A percentile compares a stretch with the other conserved stretches of the same genome.
These are phyloP conservation scores for Mastigamoeba balamuthi DNA, from an alignment of 78 protist genomes.

Conservation along the genomic window DNA sequence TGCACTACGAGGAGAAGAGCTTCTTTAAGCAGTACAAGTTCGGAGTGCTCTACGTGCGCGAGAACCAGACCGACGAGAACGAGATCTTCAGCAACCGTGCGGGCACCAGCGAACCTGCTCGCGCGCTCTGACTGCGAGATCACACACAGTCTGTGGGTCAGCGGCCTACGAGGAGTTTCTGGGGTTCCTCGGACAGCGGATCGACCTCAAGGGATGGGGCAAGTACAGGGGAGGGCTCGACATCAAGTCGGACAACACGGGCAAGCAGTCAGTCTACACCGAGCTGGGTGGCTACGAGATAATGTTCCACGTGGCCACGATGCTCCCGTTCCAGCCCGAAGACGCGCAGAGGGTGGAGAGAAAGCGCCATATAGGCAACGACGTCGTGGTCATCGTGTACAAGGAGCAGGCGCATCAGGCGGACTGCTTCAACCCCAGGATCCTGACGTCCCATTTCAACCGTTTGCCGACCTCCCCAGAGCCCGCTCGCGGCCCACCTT, in stretches of 20 bases:
- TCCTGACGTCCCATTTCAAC: too few relatives aligned
- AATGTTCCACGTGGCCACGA: conserved; percentile 62
- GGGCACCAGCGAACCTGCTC: not conserved
- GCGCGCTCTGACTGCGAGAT: not conserved
- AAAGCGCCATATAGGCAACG: conserved; percentile 63
- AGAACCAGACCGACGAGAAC: conserved; percentile 27
- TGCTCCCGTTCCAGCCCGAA: conserved; percentile 19
- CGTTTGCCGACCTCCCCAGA: too few relatives aligned
- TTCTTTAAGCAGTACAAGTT: conserved; percentile 44
- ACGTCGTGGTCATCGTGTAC: conserved; percentile 41
- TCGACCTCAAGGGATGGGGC: conserved; percentile 34
- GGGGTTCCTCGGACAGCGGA: conserved; percentile 22
- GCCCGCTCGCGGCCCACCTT: too few relatives aligned
- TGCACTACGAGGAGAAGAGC: too few relatives aligned
- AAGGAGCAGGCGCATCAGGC: too few relatives aligned
- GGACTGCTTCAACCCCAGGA: too few relatives aligned
- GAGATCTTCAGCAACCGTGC: conserved; percentile 28
- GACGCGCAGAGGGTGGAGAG: conserved; percentile 44
- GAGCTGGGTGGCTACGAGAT: conserved; percentile 34
- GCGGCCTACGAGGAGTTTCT: conserved; percentile 22
- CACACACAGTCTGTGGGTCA: not conserved
- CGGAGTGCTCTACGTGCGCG: conserved; percentile 35
- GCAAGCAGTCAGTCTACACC: conserved; percentile 19
- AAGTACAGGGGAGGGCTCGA: conserved; percentile 58
- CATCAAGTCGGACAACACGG: conserved; percentile 32